Evolutionary conservation across 441 rosid genomes (phyloP), one percentile per base, ranked within the genome.

Genomic region (Euphorbia celastroides): DNA sequence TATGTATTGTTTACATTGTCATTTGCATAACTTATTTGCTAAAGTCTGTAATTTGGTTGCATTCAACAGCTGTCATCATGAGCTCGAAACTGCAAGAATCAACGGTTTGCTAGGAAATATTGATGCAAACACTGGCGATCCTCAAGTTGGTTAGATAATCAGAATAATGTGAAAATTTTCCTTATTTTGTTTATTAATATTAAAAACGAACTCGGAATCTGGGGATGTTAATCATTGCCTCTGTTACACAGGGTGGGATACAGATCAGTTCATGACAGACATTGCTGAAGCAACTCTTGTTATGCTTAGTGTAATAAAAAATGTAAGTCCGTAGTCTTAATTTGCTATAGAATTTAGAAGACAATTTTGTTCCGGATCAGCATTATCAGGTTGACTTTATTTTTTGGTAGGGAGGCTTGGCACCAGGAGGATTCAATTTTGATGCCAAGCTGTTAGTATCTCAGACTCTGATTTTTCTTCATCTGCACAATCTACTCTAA

Each of bases 371-470:
- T 31, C 46, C 48, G 12, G 36, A 57, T 26, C 59, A 67, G 17
- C 36, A 27, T 63, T 44, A 17, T 20, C 60, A 20, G 31, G 32
- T 68, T 56, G 64, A 46, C n/a, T 68, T 68, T 68, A 50, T 56
- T 57, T 58, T 44, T 6, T 28, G 62, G 83, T 69, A 77, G 99
- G 98, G 93, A 76, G 98, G 99, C 41, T 60, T 94, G 72, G 92
- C 98, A 31, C 99, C 98, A 3, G 99, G 99, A 69, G 99, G 99
- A 48, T 89, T 94, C 88, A 94, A 94, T 82, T 94, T 94, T 23
- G 99, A 94, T 73, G 98, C 99, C 28, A 94, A 94, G 86, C 70
- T 94, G 98, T 94, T 57, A 78, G 88, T 72, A 26, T 64, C 57
- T 44, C 25, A 11, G n/a, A n/a, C n/a, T n/a, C n/a, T n/a, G n/a